These are phyloP conservation scores for Picochlorum sp. DNA, from an alignment of 139 green algal species.

Conservation along the genomic window DNA sequence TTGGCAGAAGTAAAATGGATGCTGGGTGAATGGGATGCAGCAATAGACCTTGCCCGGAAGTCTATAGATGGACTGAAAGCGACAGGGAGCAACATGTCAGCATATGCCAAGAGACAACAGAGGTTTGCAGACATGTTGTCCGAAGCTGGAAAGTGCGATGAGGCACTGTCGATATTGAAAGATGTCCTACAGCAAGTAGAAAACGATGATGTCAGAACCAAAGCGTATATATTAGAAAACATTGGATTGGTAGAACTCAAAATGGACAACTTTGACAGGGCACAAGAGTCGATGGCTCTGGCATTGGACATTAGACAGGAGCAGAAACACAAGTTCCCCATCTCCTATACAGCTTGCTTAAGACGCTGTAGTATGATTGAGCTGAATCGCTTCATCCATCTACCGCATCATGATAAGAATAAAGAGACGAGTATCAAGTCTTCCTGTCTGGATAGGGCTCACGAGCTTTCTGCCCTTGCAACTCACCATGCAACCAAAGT, in stretches of 20 bases:
- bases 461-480: too few relatives aligned
- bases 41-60: conserved; percentile 7
- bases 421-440: too few relatives aligned
- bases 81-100: conserved; percentile 6
- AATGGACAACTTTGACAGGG: conserved; percentile 12
- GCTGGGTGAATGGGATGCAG: not conserved
- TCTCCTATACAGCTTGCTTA: too few relatives aligned
- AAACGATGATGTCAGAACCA: not conserved
- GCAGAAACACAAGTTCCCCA: too few relatives aligned
- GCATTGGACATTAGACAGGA: conserved; percentile 1
- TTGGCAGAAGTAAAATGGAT: conserved; percentile 17
- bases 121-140: conserved; percentile 21
- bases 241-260: conserved; percentile 4
- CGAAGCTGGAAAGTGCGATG: not conserved
- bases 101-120: conserved; percentile 7
- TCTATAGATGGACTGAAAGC: conserved; percentile 21
- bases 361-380: too few relatives aligned
- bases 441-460: too few relatives aligned
- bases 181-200: not conserved
- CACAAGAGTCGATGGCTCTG: conserved; percentile 4
- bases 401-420: too few relatives aligned
- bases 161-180: conserved; percentile 7
- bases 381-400: too few relatives aligned
- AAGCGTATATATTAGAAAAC: not conserved
- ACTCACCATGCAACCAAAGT: too few relatives aligned